These are phyloP conservation scores for Tricholoma saponaceum DNA, from an alignment of 768 basidiomycete species.

Conservation along the genomic window DNA sequence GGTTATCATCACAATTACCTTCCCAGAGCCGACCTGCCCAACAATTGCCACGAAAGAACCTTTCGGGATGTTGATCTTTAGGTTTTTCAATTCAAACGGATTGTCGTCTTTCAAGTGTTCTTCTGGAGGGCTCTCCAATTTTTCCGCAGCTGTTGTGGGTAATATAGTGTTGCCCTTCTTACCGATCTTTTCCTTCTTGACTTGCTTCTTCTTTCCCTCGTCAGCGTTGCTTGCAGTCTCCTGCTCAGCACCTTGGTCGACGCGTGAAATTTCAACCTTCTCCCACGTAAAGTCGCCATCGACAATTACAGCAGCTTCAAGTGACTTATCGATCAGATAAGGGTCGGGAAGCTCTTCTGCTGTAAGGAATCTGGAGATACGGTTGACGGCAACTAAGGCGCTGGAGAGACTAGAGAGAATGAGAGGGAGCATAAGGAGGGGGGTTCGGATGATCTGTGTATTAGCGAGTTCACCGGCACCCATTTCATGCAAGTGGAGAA, in stretches of 20 bases:
- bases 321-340: slow-evolving; percentile 36
- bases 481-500: neutral
- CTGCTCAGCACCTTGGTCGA: slow-evolving; percentile 4
- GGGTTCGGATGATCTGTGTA: slow-evolving; percentile 49
- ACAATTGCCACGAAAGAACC: slow-evolving; percentile 70
- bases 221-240: slow-evolving; percentile 10
- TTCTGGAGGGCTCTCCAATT: slow-evolving; percentile 3
- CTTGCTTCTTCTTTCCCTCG: neutral
- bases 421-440: slow-evolving; percentile 50
- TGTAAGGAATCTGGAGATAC: slow-evolving; percentile 44
- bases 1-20: slow-evolving; percentile 35
- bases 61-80: slow-evolving; percentile 41
- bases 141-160: slow-evolving; percentile 4
- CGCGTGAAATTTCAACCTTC: slow-evolving; percentile 19
- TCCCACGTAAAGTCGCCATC: slow-evolving; percentile 53
- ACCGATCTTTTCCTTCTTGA: neutral
- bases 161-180: neutral
- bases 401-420: slow-evolving; percentile 45
- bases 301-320: slow-evolving; percentile 37
- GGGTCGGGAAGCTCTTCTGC: slow-evolving; percentile 51
- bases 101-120: slow-evolving; percentile 27
- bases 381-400: slow-evolving; percentile 42
- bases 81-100: slow-evolving; percentile 46
- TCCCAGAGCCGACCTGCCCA: slow-evolving; percentile 71
- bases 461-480: neutral